phyloP scores from a whole-genome alignment of 139 green algal genomes.

The Asterochloris erici region DNA sequence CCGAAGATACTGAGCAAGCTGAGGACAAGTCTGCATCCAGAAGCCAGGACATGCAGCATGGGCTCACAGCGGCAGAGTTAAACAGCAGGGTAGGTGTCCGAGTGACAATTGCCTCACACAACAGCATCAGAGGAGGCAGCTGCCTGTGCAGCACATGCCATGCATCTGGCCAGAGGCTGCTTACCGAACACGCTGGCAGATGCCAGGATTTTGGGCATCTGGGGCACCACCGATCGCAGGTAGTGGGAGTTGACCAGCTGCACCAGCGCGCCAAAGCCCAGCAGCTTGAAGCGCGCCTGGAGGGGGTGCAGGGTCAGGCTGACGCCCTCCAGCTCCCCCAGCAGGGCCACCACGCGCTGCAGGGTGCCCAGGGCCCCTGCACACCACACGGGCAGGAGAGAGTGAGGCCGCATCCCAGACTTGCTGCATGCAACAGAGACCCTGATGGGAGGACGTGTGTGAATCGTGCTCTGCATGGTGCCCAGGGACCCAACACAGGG shows the following conservation, averaged over 20 bases:
- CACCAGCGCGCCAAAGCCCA: slow-evolving; percentile 48
- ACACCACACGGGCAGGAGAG: neutral
- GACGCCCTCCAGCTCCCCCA: slow-evolving; percentile 70
- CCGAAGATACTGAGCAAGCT: no score
- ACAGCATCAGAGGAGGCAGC: neutral
- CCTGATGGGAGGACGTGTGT: neutral
- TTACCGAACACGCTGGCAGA: slow-evolving; percentile 40
- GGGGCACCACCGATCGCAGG: slow-evolving; percentile 43
- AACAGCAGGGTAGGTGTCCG: neutral
- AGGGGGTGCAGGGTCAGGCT: slow-evolving; percentile 58
- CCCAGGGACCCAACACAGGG: neutral
- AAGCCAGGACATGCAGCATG: neutral
- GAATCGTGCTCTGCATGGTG: neutral
- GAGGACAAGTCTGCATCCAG: neutral
- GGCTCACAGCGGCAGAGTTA: neutral
- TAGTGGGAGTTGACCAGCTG: slow-evolving; percentile 67
- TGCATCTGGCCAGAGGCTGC: neutral
- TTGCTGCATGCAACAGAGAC: neutral
- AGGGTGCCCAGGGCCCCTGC: slow-evolving; percentile 9
- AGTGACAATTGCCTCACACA: neutral
- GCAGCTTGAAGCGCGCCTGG: slow-evolving; percentile 51
- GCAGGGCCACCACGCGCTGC: slow-evolving; percentile 56
- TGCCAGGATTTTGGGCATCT: slow-evolving; percentile 58
- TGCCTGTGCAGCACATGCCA: neutral
- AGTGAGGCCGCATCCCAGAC: neutral